Conservation (phyloP, 495 filamentous ascomycete genomes). For the Parmelia sp. region DNA sequence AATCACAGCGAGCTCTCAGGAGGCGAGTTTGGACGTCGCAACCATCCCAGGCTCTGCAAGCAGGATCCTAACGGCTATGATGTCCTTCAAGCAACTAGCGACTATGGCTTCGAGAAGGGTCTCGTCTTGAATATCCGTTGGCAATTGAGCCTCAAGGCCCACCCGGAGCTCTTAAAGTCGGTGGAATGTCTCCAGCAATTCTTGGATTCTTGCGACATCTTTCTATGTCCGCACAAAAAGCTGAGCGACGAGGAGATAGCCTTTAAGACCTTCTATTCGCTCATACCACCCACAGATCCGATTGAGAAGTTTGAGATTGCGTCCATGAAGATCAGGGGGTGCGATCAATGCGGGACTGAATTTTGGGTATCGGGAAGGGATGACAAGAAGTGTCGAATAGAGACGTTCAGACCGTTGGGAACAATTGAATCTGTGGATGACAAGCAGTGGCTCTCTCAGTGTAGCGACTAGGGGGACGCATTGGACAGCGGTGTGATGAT, state of each 20-base stretch:
- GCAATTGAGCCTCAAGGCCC: neutral
- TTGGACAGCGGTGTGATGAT: neutral
- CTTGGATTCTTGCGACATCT: neutral
- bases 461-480: neutral
- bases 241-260: slow-evolving; percentile 4
- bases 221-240: neutral
- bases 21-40: slow-evolving; percentile 5
- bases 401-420: neutral
- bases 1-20: neutral
- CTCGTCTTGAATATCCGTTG: slow-evolving; percentile 3
- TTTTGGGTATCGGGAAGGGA: slow-evolving; percentile 7
- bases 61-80: slow-evolving; percentile 4
- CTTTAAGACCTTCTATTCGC: neutral
- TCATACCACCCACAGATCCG: slow-evolving; percentile 1
- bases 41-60: neutral
- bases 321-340: neutral
- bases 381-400: slow-evolving; percentile 2
- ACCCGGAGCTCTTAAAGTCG: neutral
- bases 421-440: neutral
- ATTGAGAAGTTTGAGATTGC: slow-evolving; percentile 1
- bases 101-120: neutral
- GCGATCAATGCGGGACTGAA: slow-evolving; percentile 1
- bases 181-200: slow-evolving; percentile 2
- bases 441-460: slow-evolving; percentile 2
- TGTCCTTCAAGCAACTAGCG: slow-evolving; percentile 7